Conservation (phyloP, 2,329 filamentous ascomycete genomes). For the Knoxdaviesia capensis region DNA sequence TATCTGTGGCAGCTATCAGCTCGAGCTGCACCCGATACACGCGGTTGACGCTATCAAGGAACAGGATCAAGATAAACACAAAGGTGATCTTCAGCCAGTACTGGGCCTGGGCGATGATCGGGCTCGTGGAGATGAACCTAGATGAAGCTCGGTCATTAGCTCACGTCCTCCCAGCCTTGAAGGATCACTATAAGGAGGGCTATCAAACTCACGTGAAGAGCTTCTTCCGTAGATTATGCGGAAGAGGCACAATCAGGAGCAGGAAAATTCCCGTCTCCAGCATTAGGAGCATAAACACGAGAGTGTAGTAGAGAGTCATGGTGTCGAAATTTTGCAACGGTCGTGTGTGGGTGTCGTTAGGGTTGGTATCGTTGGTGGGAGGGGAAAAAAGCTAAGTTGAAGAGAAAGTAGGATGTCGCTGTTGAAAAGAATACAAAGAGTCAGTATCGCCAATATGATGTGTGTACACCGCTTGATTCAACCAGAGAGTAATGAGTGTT, state of each 20-base stretch:
- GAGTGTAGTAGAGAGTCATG: constrained; percentile 38
- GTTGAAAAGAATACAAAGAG: not conserved
- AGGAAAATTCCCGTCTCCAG: constrained; percentile 69
- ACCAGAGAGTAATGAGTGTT: too few species aligned
- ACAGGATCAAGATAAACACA: constrained; percentile 96
- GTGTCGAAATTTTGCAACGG: constrained; percentile 10
- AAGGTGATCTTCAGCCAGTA: constrained; percentile 98
- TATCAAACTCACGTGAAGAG: constrained; percentile 45
- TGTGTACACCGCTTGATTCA: too few species aligned
- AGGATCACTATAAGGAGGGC: not conserved
- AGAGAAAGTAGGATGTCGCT: not conserved
- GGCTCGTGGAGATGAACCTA: constrained; percentile 86
- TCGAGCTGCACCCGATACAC: constrained; percentile 95
- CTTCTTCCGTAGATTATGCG: constrained; percentile 67
- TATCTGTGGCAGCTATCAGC: constrained; percentile 49
- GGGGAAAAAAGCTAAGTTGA: not conserved
- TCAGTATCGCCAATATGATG: too few species aligned
- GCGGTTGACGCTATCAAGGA: constrained; percentile 86
- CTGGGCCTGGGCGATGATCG: constrained; percentile 71
- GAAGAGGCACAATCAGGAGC: constrained; percentile 67
- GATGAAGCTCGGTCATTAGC: not conserved
- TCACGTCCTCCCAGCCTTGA: not conserved
- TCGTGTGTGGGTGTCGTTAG: not conserved
- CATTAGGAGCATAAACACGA: constrained; percentile 58
- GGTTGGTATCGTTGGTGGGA: not conserved